Percentiles rank a stretch among this genome's conserved stretches.
Conservation (phyloP, 2,329 filamentous ascomycete genomes). For the Pochonia chlamydosporia region DNA sequence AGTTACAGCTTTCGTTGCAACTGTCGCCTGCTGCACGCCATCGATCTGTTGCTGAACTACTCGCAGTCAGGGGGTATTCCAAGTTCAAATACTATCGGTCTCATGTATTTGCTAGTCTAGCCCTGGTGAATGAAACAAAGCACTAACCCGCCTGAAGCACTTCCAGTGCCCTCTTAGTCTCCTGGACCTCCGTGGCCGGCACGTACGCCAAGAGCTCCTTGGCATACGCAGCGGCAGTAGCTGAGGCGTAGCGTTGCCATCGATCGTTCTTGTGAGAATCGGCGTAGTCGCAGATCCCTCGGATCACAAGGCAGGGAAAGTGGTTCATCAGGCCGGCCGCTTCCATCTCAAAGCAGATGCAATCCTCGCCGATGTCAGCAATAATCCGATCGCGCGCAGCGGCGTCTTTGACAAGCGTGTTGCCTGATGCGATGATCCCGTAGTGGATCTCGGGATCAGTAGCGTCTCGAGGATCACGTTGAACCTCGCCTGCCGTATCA, state of each 20-base stretch:
- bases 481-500: no score
- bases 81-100: conserved; percentile 1
- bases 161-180: conserved; percentile 4
- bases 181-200: conserved; percentile 1
- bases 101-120: neutral
- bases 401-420: conserved; percentile 4
- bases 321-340: neutral
- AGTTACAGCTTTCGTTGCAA: conserved; percentile 6
- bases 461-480: neutral
- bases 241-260: conserved; percentile 18
- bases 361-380: neutral
- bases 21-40: conserved; percentile 2
- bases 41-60: conserved; percentile 4
- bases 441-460: conserved; percentile 8
- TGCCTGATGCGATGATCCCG: conserved; percentile 7
- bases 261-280: conserved; percentile 20
- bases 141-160: conserved; percentile 1
- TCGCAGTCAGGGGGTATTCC: conserved; percentile 3
- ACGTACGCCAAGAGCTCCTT: conserved; percentile 7
- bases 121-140: neutral
- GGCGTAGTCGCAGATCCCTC: conserved; percentile 22
- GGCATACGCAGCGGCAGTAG: conserved; percentile 16
- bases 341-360: conserved; percentile 1
- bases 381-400: conserved; percentile 2
- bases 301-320: conserved; percentile 3